A percentile compares a stretch with the other conserved stretches of the same genome.
Evolutionary conservation across 768 basidiomycete species (phyloP).

Genomic region (Lentinula aciculospora): DNA sequence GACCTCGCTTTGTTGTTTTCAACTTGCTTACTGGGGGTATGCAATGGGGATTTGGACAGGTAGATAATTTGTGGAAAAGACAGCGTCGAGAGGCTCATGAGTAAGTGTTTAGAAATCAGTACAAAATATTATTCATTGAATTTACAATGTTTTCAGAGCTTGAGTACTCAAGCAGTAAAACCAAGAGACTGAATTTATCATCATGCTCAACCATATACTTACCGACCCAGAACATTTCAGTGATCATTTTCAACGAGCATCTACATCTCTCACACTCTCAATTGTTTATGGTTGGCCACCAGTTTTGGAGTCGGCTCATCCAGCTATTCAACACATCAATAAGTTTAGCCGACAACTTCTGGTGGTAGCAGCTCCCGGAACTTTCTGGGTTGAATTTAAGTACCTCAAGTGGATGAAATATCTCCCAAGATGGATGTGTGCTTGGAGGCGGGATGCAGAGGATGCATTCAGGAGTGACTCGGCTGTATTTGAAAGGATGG

Average conservation of each 20-base stretch:
- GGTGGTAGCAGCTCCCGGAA: slow-evolving; percentile 22
- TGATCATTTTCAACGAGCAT: slow-evolving; percentile 8
- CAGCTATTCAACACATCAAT: slow-evolving; percentile 11
- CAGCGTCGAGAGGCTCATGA: slow-evolving; percentile 18
- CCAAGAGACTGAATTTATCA: neutral
- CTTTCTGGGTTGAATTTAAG: slow-evolving; percentile 26
- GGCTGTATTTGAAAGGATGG: slow-evolving; percentile 13
- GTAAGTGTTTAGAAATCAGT: slow-evolving; percentile 8
- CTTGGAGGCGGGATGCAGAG: slow-evolving; percentile 21
- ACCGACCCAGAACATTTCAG: neutral
- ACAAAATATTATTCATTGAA: no score
- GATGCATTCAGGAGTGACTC: slow-evolving; percentile 12
- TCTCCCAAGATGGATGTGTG: slow-evolving; percentile 21
- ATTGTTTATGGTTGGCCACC: slow-evolving; percentile 13
- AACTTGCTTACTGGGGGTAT: neutral
- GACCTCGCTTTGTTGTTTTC: neutral
- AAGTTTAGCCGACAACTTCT: slow-evolving; percentile 17
- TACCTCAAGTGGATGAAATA: slow-evolving; percentile 19
- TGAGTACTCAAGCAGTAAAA: neutral
- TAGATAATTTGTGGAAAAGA: neutral
- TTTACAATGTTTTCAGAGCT: neutral
- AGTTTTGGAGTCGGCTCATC: slow-evolving; percentile 11
- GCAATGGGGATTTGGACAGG: neutral
- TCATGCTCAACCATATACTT: neutral
- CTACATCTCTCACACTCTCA: slow-evolving; percentile 10